These are phyloP conservation scores for Stephania cephalantha DNA, from an alignment of 164 flowering plant species.

Conservation along the genomic window DNA sequence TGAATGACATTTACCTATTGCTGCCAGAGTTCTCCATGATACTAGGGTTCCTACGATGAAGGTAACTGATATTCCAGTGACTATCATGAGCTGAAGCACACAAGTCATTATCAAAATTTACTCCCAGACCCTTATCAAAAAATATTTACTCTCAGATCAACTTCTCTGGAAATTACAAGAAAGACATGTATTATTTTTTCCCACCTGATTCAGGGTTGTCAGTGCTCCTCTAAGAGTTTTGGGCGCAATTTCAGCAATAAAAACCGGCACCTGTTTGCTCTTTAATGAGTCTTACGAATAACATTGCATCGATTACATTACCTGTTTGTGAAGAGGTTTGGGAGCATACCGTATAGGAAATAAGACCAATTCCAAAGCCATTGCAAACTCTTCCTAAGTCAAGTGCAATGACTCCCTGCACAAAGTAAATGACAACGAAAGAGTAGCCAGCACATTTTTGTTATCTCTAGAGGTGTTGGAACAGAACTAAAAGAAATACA, in stretches of 20 bases:
- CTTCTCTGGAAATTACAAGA: not conserved
- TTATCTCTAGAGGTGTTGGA: not conserved
- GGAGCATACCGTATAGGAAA: constrained; percentile 69
- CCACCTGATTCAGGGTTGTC: constrained; percentile 74
- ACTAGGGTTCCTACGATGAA: constrained; percentile 68
- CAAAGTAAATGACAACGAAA: too few species aligned
- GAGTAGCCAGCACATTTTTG: not conserved
- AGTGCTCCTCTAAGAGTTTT: constrained; percentile 69
- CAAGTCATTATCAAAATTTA: not conserved
- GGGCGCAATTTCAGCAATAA: constrained; percentile 88
- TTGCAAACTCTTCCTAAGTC: constrained; percentile 73
- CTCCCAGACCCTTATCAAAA: not conserved
- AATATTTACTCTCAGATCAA: not conserved
- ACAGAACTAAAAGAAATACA: not conserved
- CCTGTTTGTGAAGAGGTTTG: not conserved
- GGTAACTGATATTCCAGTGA: constrained; percentile 54
- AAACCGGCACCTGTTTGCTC: constrained; percentile 62
- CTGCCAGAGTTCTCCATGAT: constrained; percentile 72
- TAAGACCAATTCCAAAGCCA: constrained; percentile 88
- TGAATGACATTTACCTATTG: constrained; percentile 37
- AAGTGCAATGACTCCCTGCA: constrained; percentile 52
- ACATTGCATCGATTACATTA: not conserved
- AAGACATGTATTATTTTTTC: not conserved
- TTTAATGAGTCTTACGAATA: not conserved
- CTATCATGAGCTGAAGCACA: constrained; percentile 55